A percentile compares a stretch with the other conserved stretches of the same genome.
Conservation (phyloP, 2,329 filamentous ascomycete genomes). For the Aureobasidium sp. region DNA sequence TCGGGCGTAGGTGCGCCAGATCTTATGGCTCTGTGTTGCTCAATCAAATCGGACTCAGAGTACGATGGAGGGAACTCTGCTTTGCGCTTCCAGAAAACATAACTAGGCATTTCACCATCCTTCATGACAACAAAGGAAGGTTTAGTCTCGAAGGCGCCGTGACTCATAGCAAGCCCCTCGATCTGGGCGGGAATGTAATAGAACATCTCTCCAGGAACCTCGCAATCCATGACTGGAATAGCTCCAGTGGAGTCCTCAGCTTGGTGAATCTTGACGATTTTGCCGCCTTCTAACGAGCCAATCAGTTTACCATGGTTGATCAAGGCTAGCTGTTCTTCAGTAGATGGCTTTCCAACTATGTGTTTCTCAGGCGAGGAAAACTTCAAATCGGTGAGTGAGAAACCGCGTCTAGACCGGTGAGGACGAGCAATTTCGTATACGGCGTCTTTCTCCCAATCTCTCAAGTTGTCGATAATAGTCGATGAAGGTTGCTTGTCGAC, state of each 20-base stretch:
- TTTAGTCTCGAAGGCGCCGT: neutral
- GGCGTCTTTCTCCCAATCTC: neutral
- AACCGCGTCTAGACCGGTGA: neutral
- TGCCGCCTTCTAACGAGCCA: neutral
- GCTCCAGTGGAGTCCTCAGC: neutral
- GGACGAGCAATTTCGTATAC: neutral
- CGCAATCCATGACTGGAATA: neutral
- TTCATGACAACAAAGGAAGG: neutral
- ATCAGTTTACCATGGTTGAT: neutral
- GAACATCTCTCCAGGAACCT: neutral
- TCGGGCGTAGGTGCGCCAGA: constrained; percentile 1
- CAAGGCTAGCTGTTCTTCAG: neutral
- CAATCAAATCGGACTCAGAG: neutral
- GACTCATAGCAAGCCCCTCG: neutral
- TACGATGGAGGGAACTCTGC: neutral
- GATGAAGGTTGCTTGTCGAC: neutral
- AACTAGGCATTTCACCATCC: neutral
- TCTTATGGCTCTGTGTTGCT: neutral
- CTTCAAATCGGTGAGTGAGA: neutral
- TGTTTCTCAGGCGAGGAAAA: neutral
- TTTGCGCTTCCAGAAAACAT: constrained; percentile 3
- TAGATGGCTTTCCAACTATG: neutral
- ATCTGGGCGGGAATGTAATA: neutral
- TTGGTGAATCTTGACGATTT: neutral
- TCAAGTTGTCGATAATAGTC: neutral